Evolutionary conservation across 2,329 filamentous ascomycete species (phyloP).

Genomic region (Davidsoniella australis): DNA sequence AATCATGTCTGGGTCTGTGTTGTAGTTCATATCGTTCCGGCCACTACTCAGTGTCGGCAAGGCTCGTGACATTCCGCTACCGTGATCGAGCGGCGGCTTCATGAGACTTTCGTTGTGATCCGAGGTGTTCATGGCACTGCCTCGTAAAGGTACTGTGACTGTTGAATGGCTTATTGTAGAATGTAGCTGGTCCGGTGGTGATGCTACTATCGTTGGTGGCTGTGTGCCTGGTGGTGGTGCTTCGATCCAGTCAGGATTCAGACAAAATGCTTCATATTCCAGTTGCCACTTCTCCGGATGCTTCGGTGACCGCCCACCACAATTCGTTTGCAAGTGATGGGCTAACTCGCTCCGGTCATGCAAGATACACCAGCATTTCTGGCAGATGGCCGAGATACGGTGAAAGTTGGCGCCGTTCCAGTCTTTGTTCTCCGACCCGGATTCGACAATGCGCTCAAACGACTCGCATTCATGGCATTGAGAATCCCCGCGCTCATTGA

Average conservation of each 20-base stretch:
- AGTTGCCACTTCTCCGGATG: conserved; percentile 12
- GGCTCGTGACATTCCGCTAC: background rate
- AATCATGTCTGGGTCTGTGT: background rate
- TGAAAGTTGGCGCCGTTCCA: conserved; percentile 2
- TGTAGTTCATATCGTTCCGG: background rate
- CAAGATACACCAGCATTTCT: conserved; percentile 12
- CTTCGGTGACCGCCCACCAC: conserved; percentile 11
- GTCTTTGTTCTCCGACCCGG: background rate
- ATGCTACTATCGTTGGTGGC: background rate
- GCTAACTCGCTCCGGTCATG: conserved; percentile 6
- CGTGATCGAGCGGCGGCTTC: background rate
- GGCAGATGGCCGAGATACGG: conserved; percentile 11
- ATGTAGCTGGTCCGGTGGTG: background rate
- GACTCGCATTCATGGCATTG: conserved; percentile 11
- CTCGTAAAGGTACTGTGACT: background rate
- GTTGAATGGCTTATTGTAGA: background rate
- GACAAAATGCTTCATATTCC: conserved; percentile 9
- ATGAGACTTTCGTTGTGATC: background rate
- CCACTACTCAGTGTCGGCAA: background rate
- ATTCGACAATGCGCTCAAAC: conserved; percentile 7
- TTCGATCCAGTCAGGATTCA: conserved; percentile 10
- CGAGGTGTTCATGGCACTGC: background rate
- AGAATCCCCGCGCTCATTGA: conserved; percentile 11
- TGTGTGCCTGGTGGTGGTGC: background rate
- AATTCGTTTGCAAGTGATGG: conserved; percentile 4